Evolutionary conservation across 164 flowering plant genomes (phyloP).

Genomic region (Umbellularia californica): DNA sequence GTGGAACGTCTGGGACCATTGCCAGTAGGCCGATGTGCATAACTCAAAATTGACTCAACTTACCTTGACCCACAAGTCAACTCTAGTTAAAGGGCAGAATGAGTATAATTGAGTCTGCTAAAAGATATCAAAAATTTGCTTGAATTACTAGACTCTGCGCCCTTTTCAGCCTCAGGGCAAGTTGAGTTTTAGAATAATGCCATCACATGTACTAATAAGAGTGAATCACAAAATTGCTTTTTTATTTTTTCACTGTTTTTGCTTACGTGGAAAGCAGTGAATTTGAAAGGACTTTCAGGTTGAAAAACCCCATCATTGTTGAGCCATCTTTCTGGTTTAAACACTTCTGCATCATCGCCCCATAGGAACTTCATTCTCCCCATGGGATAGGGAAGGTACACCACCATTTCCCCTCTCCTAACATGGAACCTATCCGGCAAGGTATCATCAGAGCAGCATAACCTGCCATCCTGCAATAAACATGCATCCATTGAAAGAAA

Average conservation of each 20-base stretch:
- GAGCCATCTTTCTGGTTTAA: conserved; percentile 71
- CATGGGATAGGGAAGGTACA: conserved; percentile 62
- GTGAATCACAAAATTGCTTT: not conserved
- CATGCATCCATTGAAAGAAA: not conserved
- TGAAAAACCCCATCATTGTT: conserved; percentile 43
- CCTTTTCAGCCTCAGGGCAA: not conserved
- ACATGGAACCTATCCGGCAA: conserved; percentile 67
- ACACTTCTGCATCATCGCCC: conserved; percentile 73
- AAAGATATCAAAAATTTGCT: not conserved
- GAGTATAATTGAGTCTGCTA: not conserved
- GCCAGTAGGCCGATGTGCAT: too few species aligned
- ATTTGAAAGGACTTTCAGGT: conserved; percentile 68
- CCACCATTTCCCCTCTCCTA: conserved; percentile 52
- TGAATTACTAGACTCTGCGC: not conserved
- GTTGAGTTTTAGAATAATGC: not conserved
- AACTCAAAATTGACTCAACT: too few species aligned
- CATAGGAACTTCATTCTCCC: conserved; percentile 70
- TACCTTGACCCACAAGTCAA: not conserved
- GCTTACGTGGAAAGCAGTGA: conserved; percentile 58
- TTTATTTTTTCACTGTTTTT: not conserved
- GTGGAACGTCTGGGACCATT: too few species aligned
- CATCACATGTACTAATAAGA: not conserved
- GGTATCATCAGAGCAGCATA: conserved; percentile 46
- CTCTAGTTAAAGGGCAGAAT: not conserved
- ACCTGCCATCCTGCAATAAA: conserved; percentile 42